These are phyloP conservation scores for Salix udensis DNA, from an alignment of 345 rosid genomes.

Conservation along the genomic window DNA sequence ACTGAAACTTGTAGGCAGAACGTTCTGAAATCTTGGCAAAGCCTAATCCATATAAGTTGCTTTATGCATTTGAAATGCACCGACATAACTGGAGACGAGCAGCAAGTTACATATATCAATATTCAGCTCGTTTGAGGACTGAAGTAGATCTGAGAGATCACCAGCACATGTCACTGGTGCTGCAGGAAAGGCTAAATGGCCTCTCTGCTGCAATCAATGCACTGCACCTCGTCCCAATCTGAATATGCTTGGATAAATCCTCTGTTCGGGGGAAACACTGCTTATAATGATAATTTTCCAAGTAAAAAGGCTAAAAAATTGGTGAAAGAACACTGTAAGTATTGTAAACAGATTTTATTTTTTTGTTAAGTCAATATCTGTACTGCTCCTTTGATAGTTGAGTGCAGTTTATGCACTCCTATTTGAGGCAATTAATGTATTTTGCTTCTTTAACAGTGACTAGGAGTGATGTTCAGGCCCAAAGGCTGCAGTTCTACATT, in stretches of 20 bases:
- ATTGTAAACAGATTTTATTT: background rate
- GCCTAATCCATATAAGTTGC: slow-evolving; percentile 84
- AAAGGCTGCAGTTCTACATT: slow-evolving; percentile 41
- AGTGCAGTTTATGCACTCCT: background rate
- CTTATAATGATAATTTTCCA: slow-evolving; percentile 44
- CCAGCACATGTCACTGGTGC: slow-evolving; percentile 45
- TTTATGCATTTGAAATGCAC: slow-evolving; percentile 90
- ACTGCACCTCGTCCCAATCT: slow-evolving; percentile 71
- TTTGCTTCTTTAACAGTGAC: slow-evolving; percentile 33
- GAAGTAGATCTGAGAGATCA: slow-evolving; percentile 55
- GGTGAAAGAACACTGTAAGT: slow-evolving; percentile 52
- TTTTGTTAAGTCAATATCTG: background rate
- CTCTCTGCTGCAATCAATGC: slow-evolving; percentile 93
- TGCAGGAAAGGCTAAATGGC: slow-evolving; percentile 85
- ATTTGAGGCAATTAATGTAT: slow-evolving; percentile 9
- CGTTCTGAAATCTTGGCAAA: slow-evolving; percentile 66
- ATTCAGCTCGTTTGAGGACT: slow-evolving; percentile 65
- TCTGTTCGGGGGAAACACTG: slow-evolving; percentile 38
- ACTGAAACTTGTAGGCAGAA: slow-evolving; percentile 58
- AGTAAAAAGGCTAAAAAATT: slow-evolving; percentile 68
- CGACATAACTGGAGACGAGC: slow-evolving; percentile 92
- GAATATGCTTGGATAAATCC: slow-evolving; percentile 86
- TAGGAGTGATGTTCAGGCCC: slow-evolving; percentile 39
- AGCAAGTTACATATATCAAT: slow-evolving; percentile 77
- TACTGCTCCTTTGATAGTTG: background rate